These are phyloP conservation scores for Termitomyces eurrhizus DNA, from an alignment of 768 basidiomycete genomes.

Conservation along the genomic window DNA sequence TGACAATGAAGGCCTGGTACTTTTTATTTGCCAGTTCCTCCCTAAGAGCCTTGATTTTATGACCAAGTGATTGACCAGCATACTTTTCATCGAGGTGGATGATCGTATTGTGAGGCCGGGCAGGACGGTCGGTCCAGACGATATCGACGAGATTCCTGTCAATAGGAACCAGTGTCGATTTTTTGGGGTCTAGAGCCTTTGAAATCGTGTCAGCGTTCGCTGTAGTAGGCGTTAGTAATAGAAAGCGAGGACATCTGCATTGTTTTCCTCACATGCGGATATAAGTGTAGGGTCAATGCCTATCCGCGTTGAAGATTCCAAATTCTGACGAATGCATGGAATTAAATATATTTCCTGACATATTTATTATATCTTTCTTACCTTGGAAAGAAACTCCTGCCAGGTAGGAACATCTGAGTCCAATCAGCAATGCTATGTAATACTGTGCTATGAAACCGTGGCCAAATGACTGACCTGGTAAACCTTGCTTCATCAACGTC, in stretches of 20 bases:
- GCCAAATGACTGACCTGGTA: slow-evolving; percentile 50
- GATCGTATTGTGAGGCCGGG: slow-evolving; percentile 62
- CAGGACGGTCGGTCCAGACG: slow-evolving; percentile 74
- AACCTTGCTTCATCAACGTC: slow-evolving; percentile 90
- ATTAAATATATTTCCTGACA: neutral
- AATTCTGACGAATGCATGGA: slow-evolving; percentile 37
- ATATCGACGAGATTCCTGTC: slow-evolving; percentile 71
- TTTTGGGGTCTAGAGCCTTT: slow-evolving; percentile 47
- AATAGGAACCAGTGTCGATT: slow-evolving; percentile 67
- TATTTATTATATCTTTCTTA: slow-evolving; percentile 25
- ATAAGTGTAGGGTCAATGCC: slow-evolving; percentile 84
- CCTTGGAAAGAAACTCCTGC: slow-evolving; percentile 84
- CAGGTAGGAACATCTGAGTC: slow-evolving; percentile 77
- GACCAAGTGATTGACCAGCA: slow-evolving; percentile 59
- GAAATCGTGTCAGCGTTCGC: slow-evolving; percentile 63
- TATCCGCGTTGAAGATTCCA: slow-evolving; percentile 58
- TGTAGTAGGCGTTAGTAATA: slow-evolving; percentile 17
- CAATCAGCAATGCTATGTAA: neutral
- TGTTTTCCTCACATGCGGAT: slow-evolving; percentile 45
- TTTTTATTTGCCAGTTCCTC: slow-evolving; percentile 61
- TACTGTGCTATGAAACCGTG: neutral
- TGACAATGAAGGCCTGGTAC: slow-evolving; percentile 72
- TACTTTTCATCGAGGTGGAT: slow-evolving; percentile 72
- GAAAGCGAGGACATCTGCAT: neutral
- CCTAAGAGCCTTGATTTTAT: slow-evolving; percentile 68